A percentile compares a stretch with the other conserved stretches of the same genome.
Conservation (phyloP, 2,329 filamentous ascomycete species). For the Nemania serpens region DNA sequence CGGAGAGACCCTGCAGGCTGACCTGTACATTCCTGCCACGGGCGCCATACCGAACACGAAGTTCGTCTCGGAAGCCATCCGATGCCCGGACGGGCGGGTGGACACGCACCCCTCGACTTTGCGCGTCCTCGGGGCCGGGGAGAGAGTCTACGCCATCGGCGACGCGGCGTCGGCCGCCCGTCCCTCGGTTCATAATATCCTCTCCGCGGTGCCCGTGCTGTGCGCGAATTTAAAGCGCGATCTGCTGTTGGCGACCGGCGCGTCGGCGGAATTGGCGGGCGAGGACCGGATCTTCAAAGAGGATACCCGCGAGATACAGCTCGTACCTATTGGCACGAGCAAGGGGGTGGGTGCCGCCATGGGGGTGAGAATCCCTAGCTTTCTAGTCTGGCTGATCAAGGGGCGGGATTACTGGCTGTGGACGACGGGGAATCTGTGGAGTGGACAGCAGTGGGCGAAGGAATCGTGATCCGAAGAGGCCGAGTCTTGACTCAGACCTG, state of each 20-base stretch:
- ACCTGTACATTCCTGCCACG: constrained; percentile 54
- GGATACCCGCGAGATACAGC: constrained; percentile 50
- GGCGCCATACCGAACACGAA: constrained; percentile 49
- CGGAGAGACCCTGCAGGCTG: constrained; percentile 46
- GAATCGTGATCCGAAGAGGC: constrained; percentile 33
- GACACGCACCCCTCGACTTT: constrained; percentile 45
- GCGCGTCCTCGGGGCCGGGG: constrained; percentile 41
- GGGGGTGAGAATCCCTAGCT: constrained; percentile 50
- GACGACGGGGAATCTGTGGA: constrained; percentile 54
- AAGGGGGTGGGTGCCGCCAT: constrained; percentile 51
- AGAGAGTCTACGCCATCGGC: constrained; percentile 52
- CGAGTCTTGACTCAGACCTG: not conserved
- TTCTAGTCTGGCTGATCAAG: constrained; percentile 54
- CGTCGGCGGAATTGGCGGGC: constrained; percentile 28
- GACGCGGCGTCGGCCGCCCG: constrained; percentile 48
- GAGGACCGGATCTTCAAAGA: constrained; percentile 47
- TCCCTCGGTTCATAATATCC: constrained; percentile 49
- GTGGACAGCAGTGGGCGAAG: constrained; percentile 56
- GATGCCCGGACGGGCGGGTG: constrained; percentile 45
- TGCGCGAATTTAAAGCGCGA: constrained; percentile 55
- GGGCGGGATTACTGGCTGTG: constrained; percentile 58
- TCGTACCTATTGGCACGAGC: constrained; percentile 52
- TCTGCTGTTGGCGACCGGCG: constrained; percentile 44
- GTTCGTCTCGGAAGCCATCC: constrained; percentile 43
- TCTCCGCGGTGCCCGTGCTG: constrained; percentile 49